Conservation (phyloP, 192 early-diverging fungal species). For the Coemansia sp. region DNA sequence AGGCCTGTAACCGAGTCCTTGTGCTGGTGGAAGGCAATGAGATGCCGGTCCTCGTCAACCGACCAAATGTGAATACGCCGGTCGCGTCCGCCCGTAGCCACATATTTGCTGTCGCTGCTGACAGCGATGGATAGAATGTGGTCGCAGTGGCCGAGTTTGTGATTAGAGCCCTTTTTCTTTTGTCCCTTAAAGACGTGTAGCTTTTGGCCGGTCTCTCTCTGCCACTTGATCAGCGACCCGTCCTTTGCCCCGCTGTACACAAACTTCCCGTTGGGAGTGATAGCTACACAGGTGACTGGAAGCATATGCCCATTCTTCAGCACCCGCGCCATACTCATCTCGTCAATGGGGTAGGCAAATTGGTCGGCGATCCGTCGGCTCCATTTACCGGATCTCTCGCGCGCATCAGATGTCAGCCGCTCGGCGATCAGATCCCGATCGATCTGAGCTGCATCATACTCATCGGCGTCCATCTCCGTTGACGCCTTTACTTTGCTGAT, state of each 20-base stretch:
- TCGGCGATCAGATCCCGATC: constrained; percentile 93
- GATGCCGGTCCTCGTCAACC: constrained; percentile 69
- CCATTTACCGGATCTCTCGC: constrained; percentile 44
- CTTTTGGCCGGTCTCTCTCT: constrained; percentile 66
- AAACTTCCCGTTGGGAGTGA: constrained; percentile 65
- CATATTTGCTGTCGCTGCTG: constrained; percentile 67
- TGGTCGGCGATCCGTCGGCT: constrained; percentile 39
- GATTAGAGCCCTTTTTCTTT: constrained; percentile 62
- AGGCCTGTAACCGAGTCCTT: constrained; percentile 86
- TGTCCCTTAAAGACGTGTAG: constrained; percentile 73
- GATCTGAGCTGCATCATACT: constrained; percentile 89
- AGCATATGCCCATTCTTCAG: constrained; percentile 65
- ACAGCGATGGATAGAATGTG: constrained; percentile 74
- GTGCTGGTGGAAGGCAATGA: constrained; percentile 85
- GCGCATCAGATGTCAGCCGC: constrained; percentile 77
- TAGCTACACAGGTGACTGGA: constrained; percentile 79
- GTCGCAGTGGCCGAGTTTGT: constrained; percentile 72
- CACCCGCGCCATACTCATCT: constrained; percentile 22
- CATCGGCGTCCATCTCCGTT: constrained; percentile 62
- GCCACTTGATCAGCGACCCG: constrained; percentile 88
- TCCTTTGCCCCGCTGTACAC: constrained; percentile 93
- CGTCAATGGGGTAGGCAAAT: constrained; percentile 35
- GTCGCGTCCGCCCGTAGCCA: constrained; percentile 89
- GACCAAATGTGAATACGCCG: constrained; percentile 94
- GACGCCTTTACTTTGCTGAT: constrained; percentile 71